These are phyloP conservation scores for Trichoderma arundinaceum DNA, from an alignment of 2,329 filamentous ascomycete species.

Conservation along the genomic window DNA sequence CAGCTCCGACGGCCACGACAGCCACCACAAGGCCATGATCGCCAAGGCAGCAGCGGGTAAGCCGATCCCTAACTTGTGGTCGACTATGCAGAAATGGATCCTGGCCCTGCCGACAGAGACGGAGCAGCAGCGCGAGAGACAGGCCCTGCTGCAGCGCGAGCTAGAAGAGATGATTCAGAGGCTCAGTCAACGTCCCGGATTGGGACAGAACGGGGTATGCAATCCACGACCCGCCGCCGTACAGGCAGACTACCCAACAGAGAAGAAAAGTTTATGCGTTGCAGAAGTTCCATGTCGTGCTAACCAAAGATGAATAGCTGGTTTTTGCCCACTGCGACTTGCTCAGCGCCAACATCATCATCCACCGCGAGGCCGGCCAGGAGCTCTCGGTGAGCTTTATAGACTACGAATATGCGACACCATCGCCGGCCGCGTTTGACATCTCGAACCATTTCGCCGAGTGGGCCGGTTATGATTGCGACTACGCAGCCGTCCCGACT, in stretches of 20 bases:
- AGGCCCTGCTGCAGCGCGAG: conserved; percentile 74
- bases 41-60: conserved; percentile 66
- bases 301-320: conserved; percentile 56
- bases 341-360: conserved; percentile 94
- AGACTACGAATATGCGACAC: conserved; percentile 97
- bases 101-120: conserved; percentile 78
- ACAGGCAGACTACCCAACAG: background rate
- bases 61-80: conserved; percentile 87
- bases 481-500: conserved; percentile 82
- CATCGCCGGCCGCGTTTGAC: conserved; percentile 93
- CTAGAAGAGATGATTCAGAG: conserved; percentile 71
- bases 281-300: background rate
- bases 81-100: conserved; percentile 96
- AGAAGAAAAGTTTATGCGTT: background rate
- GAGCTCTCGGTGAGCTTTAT: conserved; percentile 72
- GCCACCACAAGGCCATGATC: conserved; percentile 49
- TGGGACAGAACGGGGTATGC: conserved; percentile 75
- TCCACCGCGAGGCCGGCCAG: conserved; percentile 57
- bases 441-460: conserved; percentile 98
- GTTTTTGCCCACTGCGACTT: conserved; percentile 96
- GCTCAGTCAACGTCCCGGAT: conserved; percentile 76
- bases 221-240: background rate
- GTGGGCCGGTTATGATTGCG: conserved; percentile 97
- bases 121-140: conserved; percentile 69
- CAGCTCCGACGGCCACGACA: conserved; percentile 44